phyloP scores from a whole-genome alignment of 2,329 filamentous ascomycete genomes.

The Calonectria fujianensis region DNA sequence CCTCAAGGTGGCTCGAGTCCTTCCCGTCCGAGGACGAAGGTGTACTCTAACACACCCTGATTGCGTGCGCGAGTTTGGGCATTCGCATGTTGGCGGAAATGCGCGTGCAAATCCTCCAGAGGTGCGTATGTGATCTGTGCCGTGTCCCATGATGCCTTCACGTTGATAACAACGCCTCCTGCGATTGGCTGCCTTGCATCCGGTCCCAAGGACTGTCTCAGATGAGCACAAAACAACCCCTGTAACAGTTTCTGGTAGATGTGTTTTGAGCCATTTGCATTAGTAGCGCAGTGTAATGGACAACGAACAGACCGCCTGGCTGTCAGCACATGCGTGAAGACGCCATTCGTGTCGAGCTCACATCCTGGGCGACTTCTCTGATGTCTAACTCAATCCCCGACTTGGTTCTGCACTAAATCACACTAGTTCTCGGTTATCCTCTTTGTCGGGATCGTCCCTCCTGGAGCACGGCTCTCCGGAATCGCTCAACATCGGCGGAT shows the following conservation, averaged over 20 bases:
- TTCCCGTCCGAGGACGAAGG: background rate
- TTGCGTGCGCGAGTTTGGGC: background rate
- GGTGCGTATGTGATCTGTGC: conserved; percentile 20
- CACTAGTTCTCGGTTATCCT: conserved; percentile 23
- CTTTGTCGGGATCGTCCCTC: conserved; percentile 13
- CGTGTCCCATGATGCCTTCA: conserved; percentile 18
- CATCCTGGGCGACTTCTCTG: background rate
- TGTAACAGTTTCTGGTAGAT: conserved; percentile 18
- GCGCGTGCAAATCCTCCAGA: conserved; percentile 11
- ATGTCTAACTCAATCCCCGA: conserved; percentile 3
- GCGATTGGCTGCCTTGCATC: conserved; percentile 13
- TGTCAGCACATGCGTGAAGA: conserved; percentile 10
- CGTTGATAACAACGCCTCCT: conserved; percentile 5
- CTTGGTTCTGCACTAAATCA: background rate
- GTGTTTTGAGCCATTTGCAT: conserved; percentile 18
- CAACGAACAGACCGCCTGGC: conserved; percentile 7
- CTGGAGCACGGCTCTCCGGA: background rate
- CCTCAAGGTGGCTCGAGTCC: background rate
- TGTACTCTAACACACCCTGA: background rate
- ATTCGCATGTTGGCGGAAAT: background rate
- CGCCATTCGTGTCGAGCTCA: conserved; percentile 6
- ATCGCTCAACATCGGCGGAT: conserved; percentile 8
- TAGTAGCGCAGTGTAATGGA: conserved; percentile 8
- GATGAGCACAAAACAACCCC: background rate
- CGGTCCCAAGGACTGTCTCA: conserved; percentile 12